Percentiles rank a stretch among this genome's conserved stretches.
Conservation (phyloP, 805 yeast genomes). For the Isabelozyma gotoi region DNA sequence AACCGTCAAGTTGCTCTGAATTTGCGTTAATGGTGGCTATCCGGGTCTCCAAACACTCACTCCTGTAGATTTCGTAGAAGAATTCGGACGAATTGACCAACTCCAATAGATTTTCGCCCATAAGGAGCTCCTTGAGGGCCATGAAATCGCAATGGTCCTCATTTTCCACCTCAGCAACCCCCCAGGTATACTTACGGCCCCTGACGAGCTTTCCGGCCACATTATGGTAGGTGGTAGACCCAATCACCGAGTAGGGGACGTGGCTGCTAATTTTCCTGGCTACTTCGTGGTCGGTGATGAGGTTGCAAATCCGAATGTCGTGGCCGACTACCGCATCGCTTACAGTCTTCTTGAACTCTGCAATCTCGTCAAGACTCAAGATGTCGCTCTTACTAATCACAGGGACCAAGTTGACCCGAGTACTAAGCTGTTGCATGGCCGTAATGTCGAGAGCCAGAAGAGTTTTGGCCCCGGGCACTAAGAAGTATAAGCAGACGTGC, state of each 20-base stretch:
- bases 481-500: conserved; percentile 83
- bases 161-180: conserved; percentile 80
- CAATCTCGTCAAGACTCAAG: conserved; percentile 24
- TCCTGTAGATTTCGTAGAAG: conserved; percentile 72
- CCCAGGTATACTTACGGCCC: conserved; percentile 85
- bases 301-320: conserved; percentile 31
- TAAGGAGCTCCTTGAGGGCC: conserved; percentile 59
- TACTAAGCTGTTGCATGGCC: conserved; percentile 33
- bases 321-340: conserved; percentile 19
- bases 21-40: conserved; percentile 19
- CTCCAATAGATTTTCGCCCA: conserved; percentile 75
- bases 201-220: conserved; percentile 47
- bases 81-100: conserved; percentile 72
- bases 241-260: conserved; percentile 72
- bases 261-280: conserved; percentile 31
- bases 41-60: conserved; percentile 53
- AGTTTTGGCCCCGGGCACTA: conserved; percentile 65
- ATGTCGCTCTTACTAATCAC: conserved; percentile 39
- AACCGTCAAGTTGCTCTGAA: conserved; percentile 25
- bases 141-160: conserved; percentile 74
- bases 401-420: conserved; percentile 38
- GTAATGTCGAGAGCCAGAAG: conserved; percentile 33
- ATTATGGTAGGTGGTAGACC: conserved; percentile 48
- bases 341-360: conserved; percentile 23
- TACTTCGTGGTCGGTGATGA: conserved; percentile 29